Evolutionary conservation across 805 yeast genomes (phyloP), one percentile per base, ranked within the genome.

Genomic region (Middelhovenomyces tepae): DNA sequence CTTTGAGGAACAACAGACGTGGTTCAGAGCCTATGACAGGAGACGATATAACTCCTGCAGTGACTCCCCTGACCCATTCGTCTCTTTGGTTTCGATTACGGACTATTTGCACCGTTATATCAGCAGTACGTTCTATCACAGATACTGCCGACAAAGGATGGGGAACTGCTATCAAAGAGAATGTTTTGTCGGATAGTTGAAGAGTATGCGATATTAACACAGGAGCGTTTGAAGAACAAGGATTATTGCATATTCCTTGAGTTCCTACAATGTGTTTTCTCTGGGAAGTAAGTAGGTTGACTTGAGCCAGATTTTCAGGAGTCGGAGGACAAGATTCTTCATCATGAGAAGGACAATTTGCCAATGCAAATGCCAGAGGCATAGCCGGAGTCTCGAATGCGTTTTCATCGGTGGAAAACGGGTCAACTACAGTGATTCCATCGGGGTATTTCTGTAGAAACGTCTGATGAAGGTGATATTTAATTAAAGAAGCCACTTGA

Each of bases 401-500:
- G 7, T 35, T 21, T 14, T 33, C 35, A n/a, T 28, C 21, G 6
- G 37, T 42, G 10, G 35, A 31, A 25, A 37, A 34, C n/a, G 52
- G 48, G 22, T 47, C 41, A 4, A 48, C 38, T 15, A 51, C 38
- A 2, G 42, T 33, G 10, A 51, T 31, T 1, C 43, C 47, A 5
- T 33, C 35, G 4, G 34, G 28, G 29, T 42, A 48, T 13, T 40
- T 38, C 15, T 37, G 32, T 20, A 51, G 16, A 29, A 48, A 51
- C 4, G 41, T 33, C 16, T 44, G 43, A 27, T 50, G 55, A 32
- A 51, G 35, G 26, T 51, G 56, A 5, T 45, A 39, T 14, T 47
- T 45, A 37, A 50, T 47, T 7, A 51, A 37, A 6, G 35, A 45
- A 5, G 54, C 51, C n/a, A 46, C 32, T 10, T 37, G 35, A 16